Percentiles rank a stretch among this genome's conserved stretches.
Evolutionary conservation across 164 flowering plant genomes (phyloP).

Genomic region (Vitis rupestris): DNA sequence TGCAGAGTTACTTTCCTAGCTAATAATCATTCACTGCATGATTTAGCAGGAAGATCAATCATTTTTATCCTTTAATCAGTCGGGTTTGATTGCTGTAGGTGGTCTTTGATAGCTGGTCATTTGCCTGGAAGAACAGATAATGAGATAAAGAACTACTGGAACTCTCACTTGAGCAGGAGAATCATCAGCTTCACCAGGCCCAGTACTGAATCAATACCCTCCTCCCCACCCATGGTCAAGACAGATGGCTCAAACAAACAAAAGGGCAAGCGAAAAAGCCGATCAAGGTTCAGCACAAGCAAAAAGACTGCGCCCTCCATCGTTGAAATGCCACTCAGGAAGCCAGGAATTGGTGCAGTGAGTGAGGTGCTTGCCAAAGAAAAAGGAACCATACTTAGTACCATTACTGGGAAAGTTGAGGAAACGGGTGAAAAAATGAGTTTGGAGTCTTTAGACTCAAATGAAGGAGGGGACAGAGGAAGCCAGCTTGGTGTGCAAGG

Average conservation of each 20-base stretch:
- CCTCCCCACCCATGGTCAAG: constrained; percentile 5
- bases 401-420: neutral
- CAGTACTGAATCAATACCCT: neutral
- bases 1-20: too few species aligned
- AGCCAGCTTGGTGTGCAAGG: too few species aligned
- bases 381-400: too few species aligned
- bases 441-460: neutral
- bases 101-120: constrained; percentile 39
- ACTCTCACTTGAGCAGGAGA: constrained; percentile 29
- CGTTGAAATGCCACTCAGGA: neutral
- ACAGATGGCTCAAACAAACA: constrained; percentile 7
- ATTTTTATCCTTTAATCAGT: neutral
- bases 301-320: neutral
- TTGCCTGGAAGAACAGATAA: constrained; percentile 41
- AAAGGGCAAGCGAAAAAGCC: constrained; percentile 12
- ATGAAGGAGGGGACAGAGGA: too few species aligned
- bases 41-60: too few species aligned
- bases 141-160: constrained; percentile 44
- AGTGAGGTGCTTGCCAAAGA: too few species aligned
- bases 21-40: too few species aligned
- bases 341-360: too few species aligned
- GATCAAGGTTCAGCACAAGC: constrained; percentile 6
- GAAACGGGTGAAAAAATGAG: neutral
- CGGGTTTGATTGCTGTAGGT: constrained; percentile 17
- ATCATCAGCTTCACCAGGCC: constrained; percentile 24